These are phyloP conservation scores for Wallacemonas collosoma DNA, from an alignment of 208 protist species.

Conservation along the genomic window DNA sequence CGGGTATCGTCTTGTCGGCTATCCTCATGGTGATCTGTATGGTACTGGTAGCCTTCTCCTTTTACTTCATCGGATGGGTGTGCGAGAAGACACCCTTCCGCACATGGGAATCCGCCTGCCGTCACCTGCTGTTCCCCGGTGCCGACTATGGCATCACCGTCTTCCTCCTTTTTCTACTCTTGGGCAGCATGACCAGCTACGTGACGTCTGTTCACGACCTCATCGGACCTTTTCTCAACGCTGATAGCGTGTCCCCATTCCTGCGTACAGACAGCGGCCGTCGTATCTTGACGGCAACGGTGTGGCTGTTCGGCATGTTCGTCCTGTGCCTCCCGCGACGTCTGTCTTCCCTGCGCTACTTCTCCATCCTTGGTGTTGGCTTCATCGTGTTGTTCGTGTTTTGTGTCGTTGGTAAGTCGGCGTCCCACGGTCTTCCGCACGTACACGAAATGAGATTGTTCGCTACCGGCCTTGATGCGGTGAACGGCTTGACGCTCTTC, in stretches of 20 bases:
- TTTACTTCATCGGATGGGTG: conserved; percentile 62
- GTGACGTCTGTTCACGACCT: conserved; percentile 59
- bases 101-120: conserved; percentile 60
- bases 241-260: conserved; percentile 35
- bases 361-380: conserved; percentile 64
- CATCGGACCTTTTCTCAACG: conserved; percentile 34
- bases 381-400: conserved; percentile 68
- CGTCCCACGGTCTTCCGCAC: conserved; percentile 28
- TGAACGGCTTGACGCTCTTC: conserved; percentile 52
- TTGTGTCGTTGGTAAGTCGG: conserved; percentile 51
- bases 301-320: conserved; percentile 74
- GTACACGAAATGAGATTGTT: conserved; percentile 41
- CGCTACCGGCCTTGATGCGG: conserved; percentile 26
- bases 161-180: conserved; percentile 46
- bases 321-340: conserved; percentile 49
- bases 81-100: conserved; percentile 46
- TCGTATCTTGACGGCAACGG: conserved; percentile 37
- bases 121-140: conserved; percentile 52
- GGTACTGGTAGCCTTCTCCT: conserved; percentile 53
- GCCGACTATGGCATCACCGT: conserved; percentile 62
- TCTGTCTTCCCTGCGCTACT: conserved; percentile 71
- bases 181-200: conserved; percentile 58
- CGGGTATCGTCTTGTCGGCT: conserved; percentile 42
- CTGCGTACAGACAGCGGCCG: conserved; percentile 31
- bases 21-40: conserved; percentile 60